A percentile compares a stretch with the other conserved stretches of the same genome.
phyloP scores from a whole-genome alignment of 2,329 filamentous ascomycete genomes.

The Pyrenophora seminiperda region DNA sequence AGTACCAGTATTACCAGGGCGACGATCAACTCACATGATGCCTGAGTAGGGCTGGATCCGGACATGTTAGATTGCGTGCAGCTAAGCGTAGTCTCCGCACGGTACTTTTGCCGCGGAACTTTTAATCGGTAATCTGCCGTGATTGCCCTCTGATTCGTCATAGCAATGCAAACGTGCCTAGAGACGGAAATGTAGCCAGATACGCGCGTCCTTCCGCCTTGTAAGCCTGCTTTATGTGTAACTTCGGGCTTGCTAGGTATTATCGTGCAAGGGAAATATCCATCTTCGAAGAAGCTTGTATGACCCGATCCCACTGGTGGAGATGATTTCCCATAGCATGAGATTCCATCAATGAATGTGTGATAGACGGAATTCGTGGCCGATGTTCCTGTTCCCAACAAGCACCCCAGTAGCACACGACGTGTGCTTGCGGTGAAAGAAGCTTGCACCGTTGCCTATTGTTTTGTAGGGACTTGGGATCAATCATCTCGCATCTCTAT shows the following conservation, averaged over 20 bases:
- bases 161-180: background rate
- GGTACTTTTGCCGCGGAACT: constrained; percentile 10
- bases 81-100: constrained; percentile 8
- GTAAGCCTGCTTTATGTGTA: background rate
- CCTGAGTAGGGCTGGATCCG: background rate
- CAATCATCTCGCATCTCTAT: no score
- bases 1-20: background rate
- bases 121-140: constrained; percentile 8
- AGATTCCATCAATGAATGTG: background rate
- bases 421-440: no score
- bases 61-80: constrained; percentile 1
- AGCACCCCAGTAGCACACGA: no score
- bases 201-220: background rate
- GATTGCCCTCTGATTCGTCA: background rate
- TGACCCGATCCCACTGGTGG: background rate
- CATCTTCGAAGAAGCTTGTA: background rate
- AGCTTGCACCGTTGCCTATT: no score
- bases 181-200: background rate
- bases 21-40: constrained; percentile 6
- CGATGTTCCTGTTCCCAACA: background rate
- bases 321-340: background rate
- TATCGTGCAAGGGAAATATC: background rate
- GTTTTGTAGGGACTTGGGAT: no score
- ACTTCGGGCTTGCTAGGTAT: background rate
- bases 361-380: background rate